Evolutionary conservation across 2,329 filamentous ascomycete genomes (phyloP), one percentile per base, ranked within the genome.

Genomic region (Neoascochyta sp.): DNA sequence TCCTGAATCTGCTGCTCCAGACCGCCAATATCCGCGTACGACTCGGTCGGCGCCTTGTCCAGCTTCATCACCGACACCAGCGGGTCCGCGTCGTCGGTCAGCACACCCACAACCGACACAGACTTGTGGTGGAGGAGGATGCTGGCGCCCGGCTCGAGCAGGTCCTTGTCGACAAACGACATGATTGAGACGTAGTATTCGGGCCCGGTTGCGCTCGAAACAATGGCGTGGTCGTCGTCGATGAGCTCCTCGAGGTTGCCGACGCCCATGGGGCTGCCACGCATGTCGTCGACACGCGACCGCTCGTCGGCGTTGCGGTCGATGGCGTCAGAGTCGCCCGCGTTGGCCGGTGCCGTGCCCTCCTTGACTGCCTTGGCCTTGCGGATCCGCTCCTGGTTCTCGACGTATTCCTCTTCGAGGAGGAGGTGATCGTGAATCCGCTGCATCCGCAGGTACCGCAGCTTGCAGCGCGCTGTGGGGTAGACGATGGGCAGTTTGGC

Each of bases 181-280:
- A 96, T 96, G 76, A 98, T 98, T 51, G 89, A 95, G 47, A 98
- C 92, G 64, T 96, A 98, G 75, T 95, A 98, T 65, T 98, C 92
- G 1, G 92, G 92, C 0, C 92, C 92, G 5, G 92, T 96, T 1
- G 92, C 93, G 63, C 88, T 95, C 11, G 89, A 95, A 19, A 98
- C 92, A 58, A 98, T 98, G 41, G 92, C 92, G 58, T 98, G 92
- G 69, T 98, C 92, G 63, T 98, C 92, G 57, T 98, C 92, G 60
- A 98, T 98, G 73, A 98, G 84, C 71, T 98, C 92, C 67, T 98
- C 92, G 48, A 98, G 71, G 36, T 92, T 96, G 43, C 92, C 92
- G 23, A 98, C 92, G 12, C 92, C 89, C 92, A 98, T 98, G 24
- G 92, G 92, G 63, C 87, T 95, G 51, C 92, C 92, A 63, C 92